Conservation (phyloP, 1,139 yeast species). For the Oligophagozyma castellii region DNA sequence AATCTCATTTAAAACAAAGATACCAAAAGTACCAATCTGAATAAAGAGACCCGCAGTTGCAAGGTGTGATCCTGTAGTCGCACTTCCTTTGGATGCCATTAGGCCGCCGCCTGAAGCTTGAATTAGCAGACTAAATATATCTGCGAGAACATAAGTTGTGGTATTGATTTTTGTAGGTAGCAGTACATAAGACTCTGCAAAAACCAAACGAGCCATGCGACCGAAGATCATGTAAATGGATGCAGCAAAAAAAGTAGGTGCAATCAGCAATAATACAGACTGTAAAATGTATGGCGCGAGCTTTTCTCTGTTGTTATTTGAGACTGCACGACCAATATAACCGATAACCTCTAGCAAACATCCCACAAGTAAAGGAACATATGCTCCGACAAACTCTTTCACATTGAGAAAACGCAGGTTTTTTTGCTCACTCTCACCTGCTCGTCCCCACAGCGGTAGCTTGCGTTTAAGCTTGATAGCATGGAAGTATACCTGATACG, state of each 20-base stretch:
- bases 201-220: conserved; percentile 22
- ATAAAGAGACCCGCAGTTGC: conserved; percentile 26
- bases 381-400: conserved; percentile 4
- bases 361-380: conserved; percentile 24
- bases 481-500: too few relatives aligned
- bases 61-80: conserved; percentile 17
- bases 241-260: conserved; percentile 34
- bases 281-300: conserved; percentile 28
- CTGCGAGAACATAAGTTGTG: conserved; percentile 33
- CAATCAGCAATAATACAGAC: conserved; percentile 27
- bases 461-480: too few relatives aligned
- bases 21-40: conserved; percentile 28
- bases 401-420: background rate
- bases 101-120: conserved; percentile 35
- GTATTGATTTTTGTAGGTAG: conserved; percentile 27
- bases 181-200: conserved; percentile 22
- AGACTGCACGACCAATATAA: conserved; percentile 25
- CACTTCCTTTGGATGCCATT: conserved; percentile 15
- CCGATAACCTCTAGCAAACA: conserved; percentile 25
- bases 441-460: too few relatives aligned
- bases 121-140: conserved; percentile 28
- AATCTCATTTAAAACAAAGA: conserved; percentile 22
- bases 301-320: conserved; percentile 11
- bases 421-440: background rate
- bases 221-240: conserved; percentile 34